Conservation (phyloP, 805 yeast species). For the Metschnikowia koreensis region DNA sequence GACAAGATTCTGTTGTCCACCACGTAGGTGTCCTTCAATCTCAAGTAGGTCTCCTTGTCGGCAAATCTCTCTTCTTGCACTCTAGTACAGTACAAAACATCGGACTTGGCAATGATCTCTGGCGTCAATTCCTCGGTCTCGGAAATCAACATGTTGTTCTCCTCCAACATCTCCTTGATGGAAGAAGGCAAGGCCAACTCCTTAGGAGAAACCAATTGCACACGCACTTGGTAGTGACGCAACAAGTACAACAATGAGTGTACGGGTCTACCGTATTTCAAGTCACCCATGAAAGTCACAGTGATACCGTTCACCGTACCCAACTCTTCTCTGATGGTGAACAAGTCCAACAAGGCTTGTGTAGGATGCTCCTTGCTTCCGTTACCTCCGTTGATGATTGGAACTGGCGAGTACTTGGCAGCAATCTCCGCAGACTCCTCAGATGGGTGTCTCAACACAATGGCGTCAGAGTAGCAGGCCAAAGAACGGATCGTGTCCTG, state of each 20-base stretch:
- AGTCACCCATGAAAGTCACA: conserved; percentile 98
- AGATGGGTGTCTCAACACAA: conserved; percentile 94
- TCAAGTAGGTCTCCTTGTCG: conserved; percentile 71
- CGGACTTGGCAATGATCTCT: conserved; percentile 84
- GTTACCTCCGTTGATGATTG: conserved; percentile 96
- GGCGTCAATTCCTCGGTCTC: conserved; percentile 80
- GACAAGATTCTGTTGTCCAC: conserved; percentile 89
- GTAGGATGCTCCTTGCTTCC: conserved; percentile 99
- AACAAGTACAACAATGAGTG: conserved; percentile 91
- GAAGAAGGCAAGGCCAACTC: conserved; percentile 82
- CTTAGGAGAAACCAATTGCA: conserved; percentile 87
- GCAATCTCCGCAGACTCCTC: conserved; percentile 92
- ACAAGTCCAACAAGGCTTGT: conserved; percentile 94
- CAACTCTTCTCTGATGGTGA: conserved; percentile 97
- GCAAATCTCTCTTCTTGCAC: conserved; percentile 95
- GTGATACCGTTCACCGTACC: conserved; percentile 98
- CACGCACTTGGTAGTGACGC: conserved; percentile 87
- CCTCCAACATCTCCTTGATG: conserved; percentile 62
- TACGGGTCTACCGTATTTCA: conserved; percentile 97
- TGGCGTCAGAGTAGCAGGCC: conserved; percentile 95
- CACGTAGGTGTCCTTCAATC: conserved; percentile 86
- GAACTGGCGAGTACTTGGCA: conserved; percentile 94
- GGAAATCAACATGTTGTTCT: conserved; percentile 63
- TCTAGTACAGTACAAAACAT: conserved; percentile 96
- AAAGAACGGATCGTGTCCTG: conserved; percentile 95